Conservation (phyloP, 177 flowering plant genomes). For the Vitis hybrid region DNA sequence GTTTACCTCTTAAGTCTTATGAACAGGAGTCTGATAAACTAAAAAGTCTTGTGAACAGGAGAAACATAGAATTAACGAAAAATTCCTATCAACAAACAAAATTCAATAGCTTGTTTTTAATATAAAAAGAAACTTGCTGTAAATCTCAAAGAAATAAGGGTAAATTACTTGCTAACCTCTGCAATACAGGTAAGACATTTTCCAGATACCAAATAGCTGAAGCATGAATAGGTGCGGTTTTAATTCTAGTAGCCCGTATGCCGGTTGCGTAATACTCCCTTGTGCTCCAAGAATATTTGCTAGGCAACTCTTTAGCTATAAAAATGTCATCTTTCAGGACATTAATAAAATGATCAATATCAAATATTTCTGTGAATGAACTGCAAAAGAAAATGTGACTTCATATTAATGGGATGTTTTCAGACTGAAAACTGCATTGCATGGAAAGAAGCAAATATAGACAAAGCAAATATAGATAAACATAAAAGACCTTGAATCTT, state of each 20-base stretch:
- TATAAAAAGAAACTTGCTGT: background rate
- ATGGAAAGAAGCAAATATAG: background rate
- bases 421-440: background rate
- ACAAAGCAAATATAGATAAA: constrained; percentile 1
- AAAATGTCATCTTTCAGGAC: constrained; percentile 70
- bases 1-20: too few relatives aligned
- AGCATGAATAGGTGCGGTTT: constrained; percentile 94
- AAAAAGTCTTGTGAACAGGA: too few relatives aligned
- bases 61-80: too few relatives aligned
- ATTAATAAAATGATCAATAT: constrained; percentile 86
- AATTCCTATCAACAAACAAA: background rate
- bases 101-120: background rate
- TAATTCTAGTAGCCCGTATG: constrained; percentile 85
- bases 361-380: constrained; percentile 84
- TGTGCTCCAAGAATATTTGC: constrained; percentile 87
- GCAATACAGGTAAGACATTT: constrained; percentile 78
- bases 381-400: constrained; percentile 46
- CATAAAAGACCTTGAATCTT: constrained; percentile 75
- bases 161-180: constrained; percentile 53
- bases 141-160: background rate
- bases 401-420: background rate
- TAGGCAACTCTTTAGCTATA: constrained; percentile 75
- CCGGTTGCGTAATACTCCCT: constrained; percentile 94
- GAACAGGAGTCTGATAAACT: too few relatives aligned
- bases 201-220: constrained; percentile 91